These are phyloP conservation scores for Tolypocladium album DNA, from an alignment of 2,329 filamentous ascomycete species.

Conservation along the genomic window DNA sequence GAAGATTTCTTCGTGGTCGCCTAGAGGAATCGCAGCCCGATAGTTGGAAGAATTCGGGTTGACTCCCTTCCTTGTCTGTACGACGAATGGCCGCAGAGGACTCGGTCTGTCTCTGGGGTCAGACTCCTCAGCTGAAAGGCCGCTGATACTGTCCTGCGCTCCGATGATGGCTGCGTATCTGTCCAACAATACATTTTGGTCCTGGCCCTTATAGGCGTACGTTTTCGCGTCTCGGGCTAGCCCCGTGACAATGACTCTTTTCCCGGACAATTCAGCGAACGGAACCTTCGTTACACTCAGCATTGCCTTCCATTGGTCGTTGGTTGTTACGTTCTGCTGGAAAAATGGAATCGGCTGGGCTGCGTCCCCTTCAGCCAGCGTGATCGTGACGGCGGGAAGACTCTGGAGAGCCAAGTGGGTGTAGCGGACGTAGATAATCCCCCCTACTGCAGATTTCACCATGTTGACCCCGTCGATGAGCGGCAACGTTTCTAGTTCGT, in stretches of 20 bases:
- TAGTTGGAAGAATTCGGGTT: not conserved
- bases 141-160: conserved; percentile 3
- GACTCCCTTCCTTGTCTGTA: not conserved
- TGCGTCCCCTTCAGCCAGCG: not conserved
- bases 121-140: not conserved
- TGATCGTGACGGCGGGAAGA: not conserved
- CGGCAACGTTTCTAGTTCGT: not conserved
- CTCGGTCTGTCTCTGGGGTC: not conserved
- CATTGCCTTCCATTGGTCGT: not conserved
- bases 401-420: not conserved
- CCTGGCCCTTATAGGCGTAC: not conserved
- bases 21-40: not conserved
- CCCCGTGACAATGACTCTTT: conserved; percentile 3
- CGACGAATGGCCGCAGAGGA: conserved; percentile 2
- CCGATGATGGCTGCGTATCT: conserved; percentile 1
- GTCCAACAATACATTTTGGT: not conserved
- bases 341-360: conserved; percentile 4
- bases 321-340: conserved; percentile 1
- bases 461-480: not conserved
- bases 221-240: not conserved
- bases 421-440: conserved; percentile 5
- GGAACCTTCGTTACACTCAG: not conserved
- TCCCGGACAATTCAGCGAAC: conserved; percentile 1
- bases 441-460: not conserved
- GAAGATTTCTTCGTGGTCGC: not conserved